phyloP scores from a whole-genome alignment of 768 basidiomycete species.

The Leccinum sublutescens region DNA sequence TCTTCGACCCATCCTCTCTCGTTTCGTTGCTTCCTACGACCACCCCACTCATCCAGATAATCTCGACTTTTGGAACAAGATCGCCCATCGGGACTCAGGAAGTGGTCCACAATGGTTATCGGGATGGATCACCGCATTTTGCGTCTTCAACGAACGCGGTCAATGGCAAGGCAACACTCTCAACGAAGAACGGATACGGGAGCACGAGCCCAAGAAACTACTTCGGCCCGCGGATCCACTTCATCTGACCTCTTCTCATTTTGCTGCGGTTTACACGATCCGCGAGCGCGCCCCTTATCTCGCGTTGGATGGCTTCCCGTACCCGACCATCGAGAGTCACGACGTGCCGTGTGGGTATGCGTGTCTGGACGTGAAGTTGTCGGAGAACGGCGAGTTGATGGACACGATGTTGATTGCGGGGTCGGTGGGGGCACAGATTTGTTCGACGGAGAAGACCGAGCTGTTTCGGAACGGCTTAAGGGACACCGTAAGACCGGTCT shows the following conservation, averaged over 20 bases:
- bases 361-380: constrained; percentile 29
- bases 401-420: constrained; percentile 33
- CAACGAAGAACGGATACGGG: constrained; percentile 28
- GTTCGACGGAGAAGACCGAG: constrained; percentile 30
- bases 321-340: constrained; percentile 28
- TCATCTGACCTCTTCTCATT: constrained; percentile 24
- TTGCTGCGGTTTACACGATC: constrained; percentile 26
- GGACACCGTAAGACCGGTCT: constrained; percentile 32
- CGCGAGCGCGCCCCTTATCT: constrained; percentile 22
- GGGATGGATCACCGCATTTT: constrained; percentile 42
- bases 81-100: constrained; percentile 27
- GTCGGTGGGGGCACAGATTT: constrained; percentile 29
- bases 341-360: constrained; percentile 32
- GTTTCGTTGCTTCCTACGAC: constrained; percentile 39
- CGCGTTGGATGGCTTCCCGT: constrained; percentile 28
- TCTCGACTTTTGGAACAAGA: constrained; percentile 39
- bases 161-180: constrained; percentile 32
- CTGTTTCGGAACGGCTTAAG: constrained; percentile 30
- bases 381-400: constrained; percentile 25
- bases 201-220: constrained; percentile 33
- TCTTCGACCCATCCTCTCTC: constrained; percentile 38
- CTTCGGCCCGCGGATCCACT: constrained; percentile 29
- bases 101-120: constrained; percentile 34
- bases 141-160: constrained; percentile 32
- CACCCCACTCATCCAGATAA: constrained; percentile 28